Percentiles rank a stretch among this genome's conserved stretches.
phyloP scores from a whole-genome alignment of 805 yeast genomes.

The Kockiozyma suomiensis region DNA sequence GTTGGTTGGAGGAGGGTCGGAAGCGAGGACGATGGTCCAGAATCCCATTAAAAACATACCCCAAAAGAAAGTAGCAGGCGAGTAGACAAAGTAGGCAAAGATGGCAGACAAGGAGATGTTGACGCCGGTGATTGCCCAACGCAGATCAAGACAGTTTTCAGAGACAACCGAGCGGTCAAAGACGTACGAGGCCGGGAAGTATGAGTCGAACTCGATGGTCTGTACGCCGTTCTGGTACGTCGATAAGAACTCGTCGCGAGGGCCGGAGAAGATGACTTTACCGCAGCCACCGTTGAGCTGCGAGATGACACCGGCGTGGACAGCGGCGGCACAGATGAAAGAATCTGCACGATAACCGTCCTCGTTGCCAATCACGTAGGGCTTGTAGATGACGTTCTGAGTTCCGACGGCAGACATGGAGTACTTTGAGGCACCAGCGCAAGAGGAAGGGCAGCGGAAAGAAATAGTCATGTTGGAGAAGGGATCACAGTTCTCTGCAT shows the following conservation, averaged over 20 bases:
- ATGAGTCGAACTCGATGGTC: constrained; percentile 61
- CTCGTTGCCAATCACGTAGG: constrained; percentile 81
- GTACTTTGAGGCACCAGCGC: constrained; percentile 78
- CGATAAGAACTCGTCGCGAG: constrained; percentile 51
- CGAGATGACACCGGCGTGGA: constrained; percentile 79
- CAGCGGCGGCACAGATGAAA: constrained; percentile 85
- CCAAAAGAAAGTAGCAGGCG: constrained; percentile 63
- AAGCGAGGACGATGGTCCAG: constrained; percentile 80
- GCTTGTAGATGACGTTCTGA: constrained; percentile 65
- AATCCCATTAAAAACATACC: constrained; percentile 64
- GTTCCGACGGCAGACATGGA: constrained; percentile 75
- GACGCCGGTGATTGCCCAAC: constrained; percentile 56
- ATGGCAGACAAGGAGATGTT: constrained; percentile 63
- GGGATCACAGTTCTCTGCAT: constrained; percentile 62
- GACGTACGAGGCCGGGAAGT: constrained; percentile 72
- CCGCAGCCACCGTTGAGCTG: constrained; percentile 81
- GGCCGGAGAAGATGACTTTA: constrained; percentile 58
- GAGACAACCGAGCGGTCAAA: constrained; percentile 51
- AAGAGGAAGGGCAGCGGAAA: constrained; percentile 84
- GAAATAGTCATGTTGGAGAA: constrained; percentile 51
- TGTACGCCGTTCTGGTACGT: constrained; percentile 58
- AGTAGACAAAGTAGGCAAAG: constrained; percentile 51
- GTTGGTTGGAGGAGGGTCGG: constrained; percentile 75
- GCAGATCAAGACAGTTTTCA: constrained; percentile 68
- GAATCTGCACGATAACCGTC: constrained; percentile 78